phyloP scores from a whole-genome alignment of 2,329 filamentous ascomycete genomes.

The Albophoma yamanashiensis region DNA sequence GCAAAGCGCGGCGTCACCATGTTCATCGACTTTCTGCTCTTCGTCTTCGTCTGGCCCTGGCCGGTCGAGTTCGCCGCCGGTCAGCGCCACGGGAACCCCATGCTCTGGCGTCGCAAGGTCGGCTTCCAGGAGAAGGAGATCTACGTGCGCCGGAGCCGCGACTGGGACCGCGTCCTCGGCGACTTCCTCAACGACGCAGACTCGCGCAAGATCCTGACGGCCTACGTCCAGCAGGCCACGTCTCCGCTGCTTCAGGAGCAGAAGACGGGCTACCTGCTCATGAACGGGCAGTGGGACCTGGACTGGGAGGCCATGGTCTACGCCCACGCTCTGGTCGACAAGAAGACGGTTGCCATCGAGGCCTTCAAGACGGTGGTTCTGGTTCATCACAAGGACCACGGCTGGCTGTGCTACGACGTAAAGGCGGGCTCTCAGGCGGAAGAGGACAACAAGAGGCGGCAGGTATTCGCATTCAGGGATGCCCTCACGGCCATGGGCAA shows the following conservation, averaged over 20 bases:
- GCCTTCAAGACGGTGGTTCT: slow-evolving; percentile 63
- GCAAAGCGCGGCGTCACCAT: slow-evolving; percentile 53
- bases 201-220: slow-evolving; percentile 47
- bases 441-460: slow-evolving; percentile 56
- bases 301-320: slow-evolving; percentile 74
- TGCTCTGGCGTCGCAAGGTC: slow-evolving; percentile 60
- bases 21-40: slow-evolving; percentile 61
- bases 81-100: slow-evolving; percentile 45
- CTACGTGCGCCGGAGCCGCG: slow-evolving; percentile 65
- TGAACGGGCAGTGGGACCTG: slow-evolving; percentile 78
- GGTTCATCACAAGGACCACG: slow-evolving; percentile 54
- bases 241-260: slow-evolving; percentile 52
- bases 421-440: slow-evolving; percentile 40
- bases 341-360: slow-evolving; percentile 47
- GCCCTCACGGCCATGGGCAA: slow-evolving; percentile 66
- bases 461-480: slow-evolving; percentile 74
- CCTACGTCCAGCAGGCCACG: slow-evolving; percentile 57
- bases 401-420: slow-evolving; percentile 53
- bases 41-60: slow-evolving; percentile 62
- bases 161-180: slow-evolving; percentile 54
- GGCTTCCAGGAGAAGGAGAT: slow-evolving; percentile 76
- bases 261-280: slow-evolving; percentile 82
- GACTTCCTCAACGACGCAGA: slow-evolving; percentile 42
- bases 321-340: slow-evolving; percentile 60
- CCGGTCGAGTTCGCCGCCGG: slow-evolving; percentile 62